These are phyloP conservation scores for Fusarium continuum DNA, from an alignment of 2,329 filamentous ascomycete genomes.

Conservation along the genomic window DNA sequence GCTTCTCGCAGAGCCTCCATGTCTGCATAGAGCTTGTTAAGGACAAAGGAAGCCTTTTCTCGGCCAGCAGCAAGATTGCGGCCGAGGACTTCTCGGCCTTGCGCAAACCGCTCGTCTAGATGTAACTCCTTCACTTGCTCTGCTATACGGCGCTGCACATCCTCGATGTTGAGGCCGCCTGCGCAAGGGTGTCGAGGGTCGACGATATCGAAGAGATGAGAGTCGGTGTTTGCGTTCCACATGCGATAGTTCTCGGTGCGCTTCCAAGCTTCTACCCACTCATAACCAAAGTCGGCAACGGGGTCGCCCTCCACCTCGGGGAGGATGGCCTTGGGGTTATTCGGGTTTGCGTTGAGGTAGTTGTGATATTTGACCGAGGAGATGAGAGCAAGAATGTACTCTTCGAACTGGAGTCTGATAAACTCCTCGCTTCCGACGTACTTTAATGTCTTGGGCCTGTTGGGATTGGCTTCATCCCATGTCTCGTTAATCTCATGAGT, in stretches of 20 bases:
- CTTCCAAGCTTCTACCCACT: slow-evolving; percentile 90
- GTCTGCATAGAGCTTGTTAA: slow-evolving; percentile 89
- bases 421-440: slow-evolving; percentile 98
- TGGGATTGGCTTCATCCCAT: slow-evolving; percentile 92
- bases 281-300: slow-evolving; percentile 79
- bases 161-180: slow-evolving; percentile 90
- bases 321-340: slow-evolving; percentile 72
- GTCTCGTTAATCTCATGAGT: slow-evolving; percentile 94
- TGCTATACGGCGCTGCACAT: slow-evolving; percentile 87
- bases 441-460: slow-evolving; percentile 90
- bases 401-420: slow-evolving; percentile 95
- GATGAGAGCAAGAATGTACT: slow-evolving; percentile 90
- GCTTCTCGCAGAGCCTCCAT: slow-evolving; percentile 72
- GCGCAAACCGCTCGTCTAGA: slow-evolving; percentile 87
- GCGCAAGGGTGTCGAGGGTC: slow-evolving; percentile 94
- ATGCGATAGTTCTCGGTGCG: slow-evolving; percentile 91
- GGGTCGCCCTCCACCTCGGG: slow-evolving; percentile 84
- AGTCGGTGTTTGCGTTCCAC: slow-evolving; percentile 82
- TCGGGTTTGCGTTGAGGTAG: slow-evolving; percentile 72
- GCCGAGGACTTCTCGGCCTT: slow-evolving; percentile 85
- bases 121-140: slow-evolving; percentile 95
- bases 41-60: slow-evolving; percentile 86
- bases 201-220: slow-evolving; percentile 91
- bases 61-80: slow-evolving; percentile 88
- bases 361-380: slow-evolving; percentile 90